Percentiles rank a stretch among this genome's conserved stretches.
Evolutionary conservation across 140 eudicot species (phyloP).

Genomic region (Erigeron philadelphicus): DNA sequence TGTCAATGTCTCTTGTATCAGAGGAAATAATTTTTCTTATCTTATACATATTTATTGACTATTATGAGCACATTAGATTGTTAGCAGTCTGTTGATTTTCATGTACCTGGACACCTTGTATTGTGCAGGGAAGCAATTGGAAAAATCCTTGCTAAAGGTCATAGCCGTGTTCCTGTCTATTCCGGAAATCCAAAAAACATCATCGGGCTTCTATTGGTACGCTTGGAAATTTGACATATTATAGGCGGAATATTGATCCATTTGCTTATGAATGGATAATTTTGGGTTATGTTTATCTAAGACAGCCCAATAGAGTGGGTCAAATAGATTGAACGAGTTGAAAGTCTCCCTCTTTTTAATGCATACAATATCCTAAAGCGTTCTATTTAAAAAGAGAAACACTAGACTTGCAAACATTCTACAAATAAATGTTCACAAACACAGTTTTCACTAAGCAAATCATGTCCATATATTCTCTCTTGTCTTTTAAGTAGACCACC

Average conservation of each 20-base stretch:
- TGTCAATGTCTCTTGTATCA: no score
- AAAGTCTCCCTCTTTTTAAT: not conserved
- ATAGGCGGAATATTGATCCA: not conserved
- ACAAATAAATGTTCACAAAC: no score
- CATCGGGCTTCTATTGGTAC: slow-evolving; percentile 87
- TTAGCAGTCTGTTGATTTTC: not conserved
- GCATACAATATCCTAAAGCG: not conserved
- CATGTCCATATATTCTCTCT: no score
- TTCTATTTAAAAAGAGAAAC: no score
- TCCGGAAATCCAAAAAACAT: slow-evolving; percentile 77
- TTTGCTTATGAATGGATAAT: not conserved
- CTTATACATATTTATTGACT: not conserved
- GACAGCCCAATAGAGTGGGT: not conserved
- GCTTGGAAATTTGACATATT: slow-evolving; percentile 23
- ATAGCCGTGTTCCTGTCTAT: slow-evolving; percentile 91
- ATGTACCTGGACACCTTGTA: not conserved
- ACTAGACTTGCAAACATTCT: no score
- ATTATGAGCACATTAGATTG: not conserved
- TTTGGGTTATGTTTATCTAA: not conserved
- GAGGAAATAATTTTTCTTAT: not conserved
- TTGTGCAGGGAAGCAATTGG: slow-evolving; percentile 86
- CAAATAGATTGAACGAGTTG: not conserved
- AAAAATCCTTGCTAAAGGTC: slow-evolving; percentile 92
- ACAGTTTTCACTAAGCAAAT: no score
- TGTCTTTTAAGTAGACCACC: no score